These are phyloP conservation scores for Poa pratensis DNA, from an alignment of 176 grass and related monocot species.

Conservation along the genomic window DNA sequence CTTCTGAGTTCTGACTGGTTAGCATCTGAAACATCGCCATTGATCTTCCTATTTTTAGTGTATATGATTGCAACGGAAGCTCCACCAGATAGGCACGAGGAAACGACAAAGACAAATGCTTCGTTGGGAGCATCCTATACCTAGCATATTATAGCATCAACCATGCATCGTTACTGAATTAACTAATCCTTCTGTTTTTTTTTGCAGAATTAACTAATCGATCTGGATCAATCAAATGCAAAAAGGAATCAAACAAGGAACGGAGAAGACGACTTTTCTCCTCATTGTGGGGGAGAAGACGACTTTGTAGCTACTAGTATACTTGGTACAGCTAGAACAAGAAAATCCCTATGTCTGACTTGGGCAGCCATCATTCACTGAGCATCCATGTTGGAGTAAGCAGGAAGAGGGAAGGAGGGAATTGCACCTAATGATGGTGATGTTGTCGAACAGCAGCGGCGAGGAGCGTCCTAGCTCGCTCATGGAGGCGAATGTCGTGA, in stretches of 20 bases:
- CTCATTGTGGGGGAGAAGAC: neutral
- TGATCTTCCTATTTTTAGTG: neutral
- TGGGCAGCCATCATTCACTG: constrained; percentile 6
- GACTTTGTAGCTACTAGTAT: neutral
- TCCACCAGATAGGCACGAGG: neutral
- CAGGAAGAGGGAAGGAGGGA: neutral
- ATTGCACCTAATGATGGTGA: neutral
- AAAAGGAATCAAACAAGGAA: no score
- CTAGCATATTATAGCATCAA: neutral
- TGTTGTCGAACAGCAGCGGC: neutral
- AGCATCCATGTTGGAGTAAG: neutral
- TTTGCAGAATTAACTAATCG: neutral
- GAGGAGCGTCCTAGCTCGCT: neutral
- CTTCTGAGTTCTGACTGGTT: neutral
- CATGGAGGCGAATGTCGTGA: neutral
- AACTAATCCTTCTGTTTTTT: no score
- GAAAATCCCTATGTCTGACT: neutral
- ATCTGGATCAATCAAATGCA: neutral
- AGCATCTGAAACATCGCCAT: neutral
- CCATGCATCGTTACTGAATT: neutral
- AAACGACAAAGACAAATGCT: neutral
- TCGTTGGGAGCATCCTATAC: neutral
- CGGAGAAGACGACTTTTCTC: neutral
- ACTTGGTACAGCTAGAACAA: neutral
- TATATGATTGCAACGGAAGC: neutral